These are phyloP conservation scores for Fomitiporia mediterranea DNA, from an alignment of 1,284 basidiomycete genomes.

Conservation along the genomic window DNA sequence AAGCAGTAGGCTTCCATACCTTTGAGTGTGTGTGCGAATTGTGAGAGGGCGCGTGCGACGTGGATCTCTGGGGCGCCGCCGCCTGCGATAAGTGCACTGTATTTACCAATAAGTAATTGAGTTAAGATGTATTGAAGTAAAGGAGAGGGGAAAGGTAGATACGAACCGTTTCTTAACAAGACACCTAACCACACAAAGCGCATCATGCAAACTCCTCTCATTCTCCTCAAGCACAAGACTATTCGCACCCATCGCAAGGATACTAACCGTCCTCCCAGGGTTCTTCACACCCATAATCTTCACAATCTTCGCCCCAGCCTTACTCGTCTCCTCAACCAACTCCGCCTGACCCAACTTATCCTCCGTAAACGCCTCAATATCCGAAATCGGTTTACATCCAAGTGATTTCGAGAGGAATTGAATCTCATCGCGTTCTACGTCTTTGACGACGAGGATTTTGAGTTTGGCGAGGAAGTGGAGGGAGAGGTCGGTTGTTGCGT, in stretches of 20 bases:
- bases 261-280: slow-evolving; percentile 90
- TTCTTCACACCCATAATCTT: slow-evolving; percentile 96
- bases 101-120: neutral
- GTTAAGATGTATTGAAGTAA: slow-evolving; percentile 9
- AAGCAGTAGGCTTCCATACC: slow-evolving; percentile 99
- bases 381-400: slow-evolving; percentile 94
- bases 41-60: slow-evolving; percentile 89
- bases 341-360: slow-evolving; percentile 98
- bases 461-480: slow-evolving; percentile 98
- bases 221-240: slow-evolving; percentile 94
- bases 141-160: neutral
- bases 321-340: slow-evolving; percentile 87
- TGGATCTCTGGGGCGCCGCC: slow-evolving; percentile 99
- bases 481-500: slow-evolving; percentile 98
- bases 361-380: slow-evolving; percentile 98
- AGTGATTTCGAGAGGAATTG: slow-evolving; percentile 95
- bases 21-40: slow-evolving; percentile 91
- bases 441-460: slow-evolving; percentile 96
- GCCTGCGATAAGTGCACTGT: slow-evolving; percentile 90
- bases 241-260: slow-evolving; percentile 95
- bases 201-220: slow-evolving; percentile 96
- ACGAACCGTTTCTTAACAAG: slow-evolving; percentile 94
- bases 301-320: slow-evolving; percentile 88
- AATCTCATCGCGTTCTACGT: slow-evolving; percentile 98
- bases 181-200: slow-evolving; percentile 96